Percentiles rank a stretch among this genome's conserved stretches.
Conservation (phyloP, 208 protist species). For the Acanthamoeba rhysodes region DNA sequence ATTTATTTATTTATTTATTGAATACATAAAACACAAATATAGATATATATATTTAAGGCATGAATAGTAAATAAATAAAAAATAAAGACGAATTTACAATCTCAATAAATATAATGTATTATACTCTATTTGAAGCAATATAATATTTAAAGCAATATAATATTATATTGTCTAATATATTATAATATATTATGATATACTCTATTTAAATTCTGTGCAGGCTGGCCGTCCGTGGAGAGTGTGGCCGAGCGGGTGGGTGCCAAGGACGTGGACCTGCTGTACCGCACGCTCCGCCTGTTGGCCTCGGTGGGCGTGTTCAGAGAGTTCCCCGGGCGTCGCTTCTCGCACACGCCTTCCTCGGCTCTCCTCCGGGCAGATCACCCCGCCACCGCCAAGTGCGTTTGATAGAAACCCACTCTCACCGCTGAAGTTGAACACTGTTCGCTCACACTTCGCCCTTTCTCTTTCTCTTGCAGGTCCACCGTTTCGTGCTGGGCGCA, state of each 20-base stretch:
- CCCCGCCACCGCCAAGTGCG: slow-evolving; percentile 27
- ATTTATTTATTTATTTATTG: neutral
- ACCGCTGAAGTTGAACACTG: too few relatives aligned
- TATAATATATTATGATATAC: too few relatives aligned
- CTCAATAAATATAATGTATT: too few relatives aligned
- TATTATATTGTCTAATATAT: too few relatives aligned
- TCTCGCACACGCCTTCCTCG: slow-evolving; percentile 38
- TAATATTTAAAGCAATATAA: too few relatives aligned
- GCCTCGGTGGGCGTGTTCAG: slow-evolving; percentile 68
- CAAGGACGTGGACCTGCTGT: slow-evolving; percentile 57
- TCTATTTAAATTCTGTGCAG: neutral
- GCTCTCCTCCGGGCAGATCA: slow-evolving; percentile 55
- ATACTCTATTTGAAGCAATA: too few relatives aligned
- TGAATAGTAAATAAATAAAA: too few relatives aligned
- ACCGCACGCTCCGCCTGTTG: slow-evolving; percentile 43
- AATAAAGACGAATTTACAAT: too few relatives aligned
- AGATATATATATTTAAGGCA: too few relatives aligned
- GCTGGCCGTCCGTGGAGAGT: slow-evolving; percentile 36
- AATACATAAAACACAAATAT: neutral
- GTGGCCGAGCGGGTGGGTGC: slow-evolving; percentile 26
- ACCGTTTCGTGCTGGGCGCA: slow-evolving; percentile 36
- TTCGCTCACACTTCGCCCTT: too few relatives aligned
- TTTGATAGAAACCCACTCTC: too few relatives aligned
- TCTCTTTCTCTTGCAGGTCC: neutral
- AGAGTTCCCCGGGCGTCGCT: slow-evolving; percentile 34